Conservation (phyloP, 2,329 filamentous ascomycete species). For the Ciborinia camelliae region DNA sequence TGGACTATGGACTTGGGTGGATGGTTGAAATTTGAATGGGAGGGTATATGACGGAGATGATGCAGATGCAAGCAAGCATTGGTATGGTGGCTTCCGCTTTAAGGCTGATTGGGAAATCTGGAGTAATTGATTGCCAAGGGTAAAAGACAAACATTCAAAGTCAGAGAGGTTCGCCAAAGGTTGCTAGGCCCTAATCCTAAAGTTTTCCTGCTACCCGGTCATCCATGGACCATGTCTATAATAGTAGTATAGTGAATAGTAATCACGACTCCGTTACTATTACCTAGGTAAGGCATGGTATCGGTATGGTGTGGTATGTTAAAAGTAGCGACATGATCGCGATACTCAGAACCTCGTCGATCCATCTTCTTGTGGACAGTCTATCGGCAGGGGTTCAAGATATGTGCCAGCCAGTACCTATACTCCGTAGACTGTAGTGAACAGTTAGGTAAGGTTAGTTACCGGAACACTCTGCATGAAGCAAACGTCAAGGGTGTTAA, state of each 20-base stretch:
- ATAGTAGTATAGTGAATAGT: no score
- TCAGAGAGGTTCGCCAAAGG: conserved; percentile 29
- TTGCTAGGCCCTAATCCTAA: conserved; percentile 27
- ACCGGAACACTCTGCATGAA: conserved; percentile 10
- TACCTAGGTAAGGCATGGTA: no score
- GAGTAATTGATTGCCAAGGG: conserved; percentile 33
- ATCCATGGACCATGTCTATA: conserved; percentile 31
- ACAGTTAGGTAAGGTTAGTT: no score
- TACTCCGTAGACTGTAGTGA: no score
- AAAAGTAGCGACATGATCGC: not conserved
- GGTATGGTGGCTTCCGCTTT: conserved; percentile 35
- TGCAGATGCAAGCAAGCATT: no score
- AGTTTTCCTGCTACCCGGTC: conserved; percentile 30
- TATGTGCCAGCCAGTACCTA: no score
- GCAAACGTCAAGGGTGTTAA: conserved; percentile 11
- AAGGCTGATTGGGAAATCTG: conserved; percentile 39
- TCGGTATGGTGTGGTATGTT: no score
- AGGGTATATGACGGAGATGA: conserved; percentile 34
- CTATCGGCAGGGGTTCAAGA: conserved; percentile 5
- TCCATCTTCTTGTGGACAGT: conserved; percentile 2
- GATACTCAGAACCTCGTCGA: not conserved
- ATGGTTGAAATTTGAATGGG: conserved; percentile 24
- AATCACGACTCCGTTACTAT: conserved; percentile 20
- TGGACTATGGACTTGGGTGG: conserved; percentile 23
- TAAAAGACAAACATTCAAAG: conserved; percentile 26